Evolutionary conservation across 345 rosid species (phyloP), one percentile per base, ranked within the genome.

Genomic region (Anastatica hierochuntica): DNA sequence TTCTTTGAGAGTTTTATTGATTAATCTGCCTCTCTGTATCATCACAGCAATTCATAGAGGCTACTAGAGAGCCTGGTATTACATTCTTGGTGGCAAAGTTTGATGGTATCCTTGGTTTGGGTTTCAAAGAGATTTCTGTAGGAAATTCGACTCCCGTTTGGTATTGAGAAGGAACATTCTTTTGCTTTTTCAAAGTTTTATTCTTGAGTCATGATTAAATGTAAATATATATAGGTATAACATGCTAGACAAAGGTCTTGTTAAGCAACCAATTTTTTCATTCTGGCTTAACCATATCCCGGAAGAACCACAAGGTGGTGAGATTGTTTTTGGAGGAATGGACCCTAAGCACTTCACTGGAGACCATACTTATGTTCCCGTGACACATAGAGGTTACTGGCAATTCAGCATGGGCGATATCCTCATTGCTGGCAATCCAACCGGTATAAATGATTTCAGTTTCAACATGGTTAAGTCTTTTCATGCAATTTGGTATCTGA

Each of bases 391-490:
- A 70, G 98, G 96, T 52, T 92, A 88, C 49, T 92, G 98, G 98
- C 98, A 86, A 75, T 86, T 90, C 56, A 81, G 86, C 46, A 78
- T 84, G 94, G 94, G 85, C 46, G 94, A 90, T 72, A 84, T 90
- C 63, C 66, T 73, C 50, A 54, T 90, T 60, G 78, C 73, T 61
- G 89, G 85, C 57, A 75, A 79, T 77, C 74, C 96, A 61, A 86
- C 83, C 3, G 97, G 97, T 81, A 68, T 29, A 29, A 6, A 29
- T 6, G 10, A 29, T n/a, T n/a, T n/a, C n/a, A n/a, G n/a, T n/a
- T n/a, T n/a, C n/a, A n/a, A n/a, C n/a, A n/a, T n/a, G n/a, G n/a
- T n/a, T n/a, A n/a, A n/a, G n/a, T n/a, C n/a, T n/a, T n/a, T n/a
- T n/a, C n/a, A n/a, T n/a, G n/a, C n/a, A n/a, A n/a, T n/a, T n/a